Evolutionary conservation across 768 basidiomycete species (phyloP).

Genomic region (Suillus lakei): DNA sequence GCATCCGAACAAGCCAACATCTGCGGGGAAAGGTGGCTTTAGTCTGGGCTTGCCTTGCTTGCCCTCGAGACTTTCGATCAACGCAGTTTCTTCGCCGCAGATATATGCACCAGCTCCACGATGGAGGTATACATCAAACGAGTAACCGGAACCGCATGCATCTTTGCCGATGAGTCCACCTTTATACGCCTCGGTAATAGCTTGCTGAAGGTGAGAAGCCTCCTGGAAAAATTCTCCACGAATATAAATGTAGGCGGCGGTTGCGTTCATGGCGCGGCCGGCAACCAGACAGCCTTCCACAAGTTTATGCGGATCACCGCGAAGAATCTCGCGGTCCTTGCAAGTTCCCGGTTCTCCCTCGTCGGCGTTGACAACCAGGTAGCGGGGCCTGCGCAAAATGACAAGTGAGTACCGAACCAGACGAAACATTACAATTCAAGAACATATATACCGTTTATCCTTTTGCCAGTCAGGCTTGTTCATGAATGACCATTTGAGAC

Average conservation of each 20-base stretch:
- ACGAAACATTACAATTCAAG: not conserved
- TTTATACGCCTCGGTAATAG: slow-evolving; percentile 93
- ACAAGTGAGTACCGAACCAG: not conserved
- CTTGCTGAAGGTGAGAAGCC: slow-evolving; percentile 91
- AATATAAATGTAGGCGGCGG: slow-evolving; percentile 99
- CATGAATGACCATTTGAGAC: slow-evolving; percentile 98
- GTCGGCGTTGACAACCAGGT: slow-evolving; percentile 97
- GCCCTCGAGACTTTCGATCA: slow-evolving; percentile 96
- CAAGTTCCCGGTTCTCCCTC: slow-evolving; percentile 99
- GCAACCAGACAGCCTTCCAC: slow-evolving; percentile 98
- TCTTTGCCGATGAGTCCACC: slow-evolving; percentile 88
- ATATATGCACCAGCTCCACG: slow-evolving; percentile 98
- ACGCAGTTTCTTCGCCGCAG: slow-evolving; percentile 97
- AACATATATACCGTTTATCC: slow-evolving; percentile 68
- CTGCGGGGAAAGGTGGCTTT: slow-evolving; percentile 98
- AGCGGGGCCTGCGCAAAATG: slow-evolving; percentile 72
- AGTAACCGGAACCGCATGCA: slow-evolving; percentile 89
- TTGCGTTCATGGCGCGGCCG: slow-evolving; percentile 97
- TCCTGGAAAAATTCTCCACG: slow-evolving; percentile 98
- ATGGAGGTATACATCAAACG: slow-evolving; percentile 99
- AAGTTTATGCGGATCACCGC: slow-evolving; percentile 98
- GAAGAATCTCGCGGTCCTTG: slow-evolving; percentile 98
- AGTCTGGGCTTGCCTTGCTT: slow-evolving; percentile 98
- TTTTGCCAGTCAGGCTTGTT: slow-evolving; percentile 99
- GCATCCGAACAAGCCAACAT: slow-evolving; percentile 96